phyloP scores from a whole-genome alignment of 176 grass and related monocot genomes.

The Secale cereale region DNA sequence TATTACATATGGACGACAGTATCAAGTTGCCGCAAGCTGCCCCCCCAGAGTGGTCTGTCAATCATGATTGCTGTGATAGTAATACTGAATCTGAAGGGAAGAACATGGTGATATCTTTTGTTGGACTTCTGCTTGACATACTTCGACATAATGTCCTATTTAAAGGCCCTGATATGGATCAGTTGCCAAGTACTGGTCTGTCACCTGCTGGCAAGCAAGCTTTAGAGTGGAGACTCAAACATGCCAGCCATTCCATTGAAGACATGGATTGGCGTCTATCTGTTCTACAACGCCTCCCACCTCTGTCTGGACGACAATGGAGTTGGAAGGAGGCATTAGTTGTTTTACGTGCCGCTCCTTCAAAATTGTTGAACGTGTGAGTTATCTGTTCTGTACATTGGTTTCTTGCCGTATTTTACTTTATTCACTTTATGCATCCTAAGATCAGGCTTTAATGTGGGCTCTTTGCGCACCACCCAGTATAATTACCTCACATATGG shows the following conservation, averaged over 20 bases:
- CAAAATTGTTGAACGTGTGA: constrained; percentile 96
- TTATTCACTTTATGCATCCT: constrained; percentile 9
- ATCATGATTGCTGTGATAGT: constrained; percentile 30
- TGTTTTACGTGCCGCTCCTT: constrained; percentile 82
- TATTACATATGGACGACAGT: constrained; percentile 71
- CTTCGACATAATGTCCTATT: constrained; percentile 53
- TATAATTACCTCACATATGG: neutral
- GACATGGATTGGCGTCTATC: constrained; percentile 90
- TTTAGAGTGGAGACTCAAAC: constrained; percentile 86
- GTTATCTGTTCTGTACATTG: constrained; percentile 35
- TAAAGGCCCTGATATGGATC: constrained; percentile 49
- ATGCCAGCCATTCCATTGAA: constrained; percentile 63
- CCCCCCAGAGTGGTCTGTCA: constrained; percentile 29
- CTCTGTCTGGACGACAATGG: constrained; percentile 68
- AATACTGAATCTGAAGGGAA: constrained; percentile 47
- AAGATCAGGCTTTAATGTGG: neutral
- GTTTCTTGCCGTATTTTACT: constrained; percentile 20
- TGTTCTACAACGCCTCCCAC: constrained; percentile 75
- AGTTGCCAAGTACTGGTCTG: constrained; percentile 41
- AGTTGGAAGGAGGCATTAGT: constrained; percentile 97
- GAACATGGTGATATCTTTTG: constrained; percentile 64
- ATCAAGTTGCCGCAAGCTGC: constrained; percentile 40
- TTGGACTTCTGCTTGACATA: constrained; percentile 69
- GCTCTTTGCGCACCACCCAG: neutral
- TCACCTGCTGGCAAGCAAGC: constrained; percentile 56